Evolutionary conservation across 2,329 filamentous ascomycete genomes (phyloP).

Genomic region (Fusarium chuoi): DNA sequence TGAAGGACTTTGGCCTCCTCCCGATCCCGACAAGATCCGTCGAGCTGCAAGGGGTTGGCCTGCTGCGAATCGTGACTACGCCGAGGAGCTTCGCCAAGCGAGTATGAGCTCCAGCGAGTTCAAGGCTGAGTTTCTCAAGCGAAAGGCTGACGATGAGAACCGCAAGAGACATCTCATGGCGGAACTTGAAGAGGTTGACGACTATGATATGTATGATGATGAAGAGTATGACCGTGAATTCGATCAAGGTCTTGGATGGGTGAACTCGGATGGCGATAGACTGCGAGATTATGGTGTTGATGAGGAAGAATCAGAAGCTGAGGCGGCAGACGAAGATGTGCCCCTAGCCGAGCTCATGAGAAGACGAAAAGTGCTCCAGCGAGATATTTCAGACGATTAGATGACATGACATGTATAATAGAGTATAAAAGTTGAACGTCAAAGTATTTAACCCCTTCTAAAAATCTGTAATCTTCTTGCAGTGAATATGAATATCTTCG

Average conservation of each 20-base stretch:
- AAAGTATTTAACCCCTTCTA: constrained; percentile 32
- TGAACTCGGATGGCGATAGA: constrained; percentile 78
- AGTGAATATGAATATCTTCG: constrained; percentile 24
- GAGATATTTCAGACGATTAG: constrained; percentile 47
- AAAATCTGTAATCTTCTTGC: constrained; percentile 21
- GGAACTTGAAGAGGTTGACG: constrained; percentile 66
- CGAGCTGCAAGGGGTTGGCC: constrained; percentile 54
- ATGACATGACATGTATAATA: constrained; percentile 31
- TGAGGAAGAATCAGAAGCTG: constrained; percentile 66
- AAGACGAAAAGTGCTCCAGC: constrained; percentile 57
- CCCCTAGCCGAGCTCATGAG: constrained; percentile 75
- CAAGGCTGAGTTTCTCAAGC: constrained; percentile 59
- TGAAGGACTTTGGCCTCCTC: constrained; percentile 70
- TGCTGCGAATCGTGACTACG: constrained; percentile 50
- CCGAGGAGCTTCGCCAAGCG: constrained; percentile 48
- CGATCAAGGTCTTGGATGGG: constrained; percentile 66
- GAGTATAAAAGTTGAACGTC: constrained; percentile 21
- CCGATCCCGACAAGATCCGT: constrained; percentile 69
- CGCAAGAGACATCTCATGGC: constrained; percentile 56
- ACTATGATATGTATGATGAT: constrained; percentile 67
- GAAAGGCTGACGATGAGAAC: constrained; percentile 60
- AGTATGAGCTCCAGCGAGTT: constrained; percentile 56
- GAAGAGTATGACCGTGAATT: constrained; percentile 61
- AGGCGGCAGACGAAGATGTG: constrained; percentile 65
- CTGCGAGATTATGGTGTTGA: constrained; percentile 83